A percentile compares a stretch with the other conserved stretches of the same genome.
phyloP scores from a whole-genome alignment of 2,329 filamentous ascomycete species.

The Colletotrichum kahawae region DNA sequence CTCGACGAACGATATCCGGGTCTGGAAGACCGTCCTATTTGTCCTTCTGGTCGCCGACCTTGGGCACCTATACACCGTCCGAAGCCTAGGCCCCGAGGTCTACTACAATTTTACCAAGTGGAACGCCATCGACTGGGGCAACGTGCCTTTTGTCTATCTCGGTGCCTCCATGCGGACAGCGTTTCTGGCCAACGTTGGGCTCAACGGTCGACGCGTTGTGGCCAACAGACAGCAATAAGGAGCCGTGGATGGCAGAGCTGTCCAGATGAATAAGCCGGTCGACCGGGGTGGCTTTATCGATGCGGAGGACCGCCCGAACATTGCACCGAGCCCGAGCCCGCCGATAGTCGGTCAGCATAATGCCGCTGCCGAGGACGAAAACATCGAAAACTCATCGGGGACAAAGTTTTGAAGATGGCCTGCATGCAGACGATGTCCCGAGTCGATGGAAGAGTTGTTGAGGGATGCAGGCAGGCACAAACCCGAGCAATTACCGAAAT shows the following conservation, averaged over 20 bases:
- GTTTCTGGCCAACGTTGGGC: conserved; percentile 63
- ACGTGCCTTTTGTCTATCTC: conserved; percentile 73
- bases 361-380: not conserved
- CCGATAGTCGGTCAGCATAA: not conserved
- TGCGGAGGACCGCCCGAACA: conserved; percentile 3
- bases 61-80: conserved; percentile 74
- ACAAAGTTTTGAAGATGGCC: not conserved
- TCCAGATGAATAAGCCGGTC: not conserved
- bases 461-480: not conserved
- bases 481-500: conserved; percentile 18
- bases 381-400: not conserved
- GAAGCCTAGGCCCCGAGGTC: conserved; percentile 60
- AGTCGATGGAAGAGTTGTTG: not conserved
- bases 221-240: conserved; percentile 22
- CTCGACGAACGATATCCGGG: conserved; percentile 67
- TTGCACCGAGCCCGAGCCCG: conserved; percentile 17
- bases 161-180: conserved; percentile 64
- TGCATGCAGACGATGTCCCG: not conserved
- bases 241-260: not conserved
- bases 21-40: conserved; percentile 73
- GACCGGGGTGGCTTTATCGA: not conserved
- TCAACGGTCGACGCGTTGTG: conserved; percentile 31
- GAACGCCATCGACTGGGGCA: conserved; percentile 73
- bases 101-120: conserved; percentile 68
- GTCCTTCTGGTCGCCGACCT: conserved; percentile 77